Base-by-base conservation (phyloP, 306 rosid genomes). In the Luffa acutangula region DNA sequence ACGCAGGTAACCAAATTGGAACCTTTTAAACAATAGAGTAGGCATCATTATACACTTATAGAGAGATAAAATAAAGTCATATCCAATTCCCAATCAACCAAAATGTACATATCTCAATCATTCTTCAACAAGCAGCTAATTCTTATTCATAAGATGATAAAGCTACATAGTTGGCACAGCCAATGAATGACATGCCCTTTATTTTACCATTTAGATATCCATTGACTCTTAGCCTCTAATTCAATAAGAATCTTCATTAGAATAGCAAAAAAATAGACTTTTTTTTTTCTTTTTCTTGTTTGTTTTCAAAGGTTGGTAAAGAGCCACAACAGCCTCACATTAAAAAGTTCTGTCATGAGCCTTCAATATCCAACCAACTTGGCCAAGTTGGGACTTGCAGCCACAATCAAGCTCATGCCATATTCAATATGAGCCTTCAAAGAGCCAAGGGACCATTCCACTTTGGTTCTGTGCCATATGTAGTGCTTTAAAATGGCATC, bases 261-360 rank as follows among this genome's bases (percentile, higher is more conserved):
- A 39, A 66, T n/a, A 7, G 74, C 13, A 10, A 11, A 21, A 70
- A 70, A 70, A 45, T 9, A 70, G 8, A 9, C 45, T 37, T 11
- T 5, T 70, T 43, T 21, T 4, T 12, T 70, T 43, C 11, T 4
- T 12, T 43, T 70, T 21, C 11, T 25, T 25, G 14, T 46, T 11
- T 21, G 76, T 45, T 45, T 45, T 25, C 12, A 71, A 46, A 25
- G 76, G 37, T 70, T 71, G 57, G 76, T 20, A 49, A 31, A 33
- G 60, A 74, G 62, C 78, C 45, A 74, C 78, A 34, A 34, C 31
- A 51, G 78, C 62, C 78, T 74, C 62, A 74, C 20, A 74, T 31
- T 74, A 13, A 49, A 74, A 74, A 74, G 78, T 49, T 53, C 20
- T 71, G 20, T n/a, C n/a, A 1, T 10, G 58, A 4, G 31, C 31